Evolutionary conservation across 768 basidiomycete species (phyloP).

Genomic region (Serpula lacrymans): DNA sequence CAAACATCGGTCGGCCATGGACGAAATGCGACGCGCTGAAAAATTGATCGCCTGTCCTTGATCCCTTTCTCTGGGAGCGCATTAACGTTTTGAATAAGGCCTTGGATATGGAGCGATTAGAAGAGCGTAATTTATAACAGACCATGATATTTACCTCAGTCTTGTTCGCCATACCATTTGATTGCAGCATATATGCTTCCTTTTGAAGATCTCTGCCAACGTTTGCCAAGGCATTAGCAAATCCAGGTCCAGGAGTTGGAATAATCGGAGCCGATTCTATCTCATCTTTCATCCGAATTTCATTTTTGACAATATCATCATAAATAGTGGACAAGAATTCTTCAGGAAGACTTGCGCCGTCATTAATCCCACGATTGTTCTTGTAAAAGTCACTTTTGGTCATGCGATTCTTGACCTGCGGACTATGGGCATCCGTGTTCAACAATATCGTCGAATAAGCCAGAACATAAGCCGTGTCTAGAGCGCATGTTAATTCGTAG

Average conservation of each 20-base stretch:
- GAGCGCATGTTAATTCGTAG: constrained; percentile 7
- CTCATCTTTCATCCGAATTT: constrained; percentile 99
- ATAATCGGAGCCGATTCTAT: constrained; percentile 54
- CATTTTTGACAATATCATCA: constrained; percentile 88
- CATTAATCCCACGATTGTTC: constrained; percentile 97
- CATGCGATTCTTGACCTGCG: constrained; percentile 94
- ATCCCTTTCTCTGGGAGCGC: constrained; percentile 84
- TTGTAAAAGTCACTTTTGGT: constrained; percentile 86
- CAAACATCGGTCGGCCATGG: constrained; percentile 98
- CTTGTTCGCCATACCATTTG: constrained; percentile 94
- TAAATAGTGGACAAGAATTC: constrained; percentile 75
- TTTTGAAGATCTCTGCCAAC: constrained; percentile 94
- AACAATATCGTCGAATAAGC: constrained; percentile 95
- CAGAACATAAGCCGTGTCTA: constrained; percentile 91
- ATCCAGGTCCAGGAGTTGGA: constrained; percentile 55
- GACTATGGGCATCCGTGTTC: constrained; percentile 96
- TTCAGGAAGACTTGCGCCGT: constrained; percentile 83
- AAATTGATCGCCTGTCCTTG: constrained; percentile 79
- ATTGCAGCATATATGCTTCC: constrained; percentile 94
- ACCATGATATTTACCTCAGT: constrained; percentile 70
- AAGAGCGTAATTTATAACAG: neutral
- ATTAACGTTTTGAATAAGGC: constrained; percentile 92
- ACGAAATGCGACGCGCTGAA: constrained; percentile 96
- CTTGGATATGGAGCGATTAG: constrained; percentile 37
- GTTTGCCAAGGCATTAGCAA: constrained; percentile 78